These are phyloP conservation scores for Iris pallida DNA, from an alignment of 116 monocot genomes.

Conservation along the genomic window DNA sequence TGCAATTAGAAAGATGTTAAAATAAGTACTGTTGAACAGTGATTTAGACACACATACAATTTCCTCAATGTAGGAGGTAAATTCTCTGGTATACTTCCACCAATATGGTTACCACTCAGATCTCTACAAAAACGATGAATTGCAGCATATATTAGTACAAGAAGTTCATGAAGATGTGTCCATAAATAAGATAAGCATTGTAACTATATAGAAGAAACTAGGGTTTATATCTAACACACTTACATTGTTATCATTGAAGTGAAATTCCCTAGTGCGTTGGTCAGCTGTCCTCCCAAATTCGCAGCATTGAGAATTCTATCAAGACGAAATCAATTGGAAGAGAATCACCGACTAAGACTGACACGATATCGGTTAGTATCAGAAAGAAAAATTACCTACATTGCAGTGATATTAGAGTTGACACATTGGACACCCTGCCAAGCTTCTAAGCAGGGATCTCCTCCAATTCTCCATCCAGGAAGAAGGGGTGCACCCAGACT, in stretches of 20 bases:
- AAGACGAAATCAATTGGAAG: constrained; percentile 6
- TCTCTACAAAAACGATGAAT: constrained; percentile 38
- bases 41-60: constrained; percentile 57
- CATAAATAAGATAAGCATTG: not conserved
- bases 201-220: constrained; percentile 1
- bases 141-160: not conserved
- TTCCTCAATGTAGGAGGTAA: constrained; percentile 66
- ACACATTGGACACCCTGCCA: constrained; percentile 98
- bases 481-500: constrained; percentile 76
- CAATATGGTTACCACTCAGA: constrained; percentile 92
- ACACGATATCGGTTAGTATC: not conserved
- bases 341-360: not conserved
- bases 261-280: constrained; percentile 59
- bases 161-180: not conserved
- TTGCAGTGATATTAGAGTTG: constrained; percentile 66
- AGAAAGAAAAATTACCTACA: constrained; percentile 44
- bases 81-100: constrained; percentile 80
- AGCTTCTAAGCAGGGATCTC: constrained; percentile 72
- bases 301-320: constrained; percentile 73
- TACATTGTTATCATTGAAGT: constrained; percentile 79
- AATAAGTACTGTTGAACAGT: constrained; percentile 4
- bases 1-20: too few species aligned
- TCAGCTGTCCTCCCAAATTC: constrained; percentile 78
- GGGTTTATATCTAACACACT: constrained; percentile 6
- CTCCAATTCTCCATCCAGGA: constrained; percentile 89